Evolutionary conservation across 2,329 filamentous ascomycete genomes (phyloP).

Genomic region (Epichloe amarillans): DNA sequence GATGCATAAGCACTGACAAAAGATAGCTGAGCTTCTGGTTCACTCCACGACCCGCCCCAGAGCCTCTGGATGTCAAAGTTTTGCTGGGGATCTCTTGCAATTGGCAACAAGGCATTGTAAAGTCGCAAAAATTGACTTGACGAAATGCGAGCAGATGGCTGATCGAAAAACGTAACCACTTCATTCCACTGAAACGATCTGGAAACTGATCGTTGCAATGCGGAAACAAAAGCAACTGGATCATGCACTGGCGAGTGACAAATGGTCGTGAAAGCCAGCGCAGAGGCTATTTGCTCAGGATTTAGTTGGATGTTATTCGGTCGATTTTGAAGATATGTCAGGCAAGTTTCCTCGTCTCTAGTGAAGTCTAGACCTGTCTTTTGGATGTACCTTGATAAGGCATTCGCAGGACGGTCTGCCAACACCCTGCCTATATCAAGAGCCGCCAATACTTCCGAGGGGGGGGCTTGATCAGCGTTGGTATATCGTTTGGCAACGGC

Average conservation of each 20-base stretch:
- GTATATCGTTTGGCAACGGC: conserved; percentile 58
- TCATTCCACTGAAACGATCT: conserved; percentile 55
- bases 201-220: conserved; percentile 48
- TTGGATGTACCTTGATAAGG: conserved; percentile 56
- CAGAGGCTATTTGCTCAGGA: conserved; percentile 71
- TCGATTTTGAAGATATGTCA: conserved; percentile 38
- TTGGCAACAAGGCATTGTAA: conserved; percentile 63
- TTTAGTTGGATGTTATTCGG: conserved; percentile 48
- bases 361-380: conserved; percentile 64
- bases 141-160: conserved; percentile 61
- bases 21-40: conserved; percentile 80
- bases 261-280: conserved; percentile 54
- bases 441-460: conserved; percentile 58
- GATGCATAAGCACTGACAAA: conserved; percentile 82
- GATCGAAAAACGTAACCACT: conserved; percentile 69
- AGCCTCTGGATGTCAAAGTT: conserved; percentile 71
- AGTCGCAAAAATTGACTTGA: conserved; percentile 69
- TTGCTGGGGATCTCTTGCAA: conserved; percentile 41
- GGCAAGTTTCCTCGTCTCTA: conserved; percentile 55
- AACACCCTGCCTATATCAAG: conserved; percentile 57
- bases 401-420: conserved; percentile 41
- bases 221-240: conserved; percentile 43
- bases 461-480: conserved; percentile 47
- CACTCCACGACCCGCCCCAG: conserved; percentile 83
- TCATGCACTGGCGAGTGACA: conserved; percentile 42